Evolutionary conservation across 2,329 filamentous ascomycete species (phyloP).

Genomic region (Sporothrix euskadiensis): DNA sequence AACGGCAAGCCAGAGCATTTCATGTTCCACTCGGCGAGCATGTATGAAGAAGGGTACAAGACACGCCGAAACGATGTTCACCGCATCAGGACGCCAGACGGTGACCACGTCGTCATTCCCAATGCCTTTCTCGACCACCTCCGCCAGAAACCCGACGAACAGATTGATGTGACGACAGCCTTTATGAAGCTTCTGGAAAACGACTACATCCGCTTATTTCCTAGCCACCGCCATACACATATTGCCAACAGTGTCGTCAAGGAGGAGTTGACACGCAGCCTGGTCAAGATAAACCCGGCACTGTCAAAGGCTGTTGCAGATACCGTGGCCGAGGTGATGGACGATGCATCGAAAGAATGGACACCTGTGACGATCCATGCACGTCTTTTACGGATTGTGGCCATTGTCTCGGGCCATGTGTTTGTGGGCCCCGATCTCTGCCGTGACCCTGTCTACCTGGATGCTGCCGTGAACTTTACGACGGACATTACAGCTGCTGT

Average conservation of each 20-base stretch:
- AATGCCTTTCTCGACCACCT: not conserved
- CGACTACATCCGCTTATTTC: constrained; percentile 15
- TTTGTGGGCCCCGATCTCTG: not conserved
- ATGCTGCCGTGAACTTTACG: not conserved
- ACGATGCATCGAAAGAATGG: not conserved
- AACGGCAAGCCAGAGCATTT: not conserved
- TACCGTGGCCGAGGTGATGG: not conserved
- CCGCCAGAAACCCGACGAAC: not conserved
- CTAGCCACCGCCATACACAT: constrained; percentile 16
- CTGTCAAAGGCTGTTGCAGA: constrained; percentile 31
- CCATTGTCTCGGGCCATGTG: not conserved
- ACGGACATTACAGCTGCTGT: not conserved
- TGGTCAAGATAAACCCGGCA: constrained; percentile 23
- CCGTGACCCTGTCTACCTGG: not conserved
- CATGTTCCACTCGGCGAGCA: not conserved
- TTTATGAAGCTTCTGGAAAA: not conserved
- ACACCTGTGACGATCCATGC: not conserved
- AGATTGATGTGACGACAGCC: not conserved
- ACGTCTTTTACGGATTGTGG: not conserved
- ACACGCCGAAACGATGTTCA: not conserved
- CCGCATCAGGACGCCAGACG: not conserved
- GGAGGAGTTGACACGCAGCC: constrained; percentile 26
- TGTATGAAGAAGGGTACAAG: not conserved
- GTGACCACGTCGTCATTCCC: not conserved
- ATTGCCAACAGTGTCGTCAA: constrained; percentile 26